Percentiles rank a stretch among this genome's conserved stretches.
phyloP scores from a whole-genome alignment of 768 basidiomycete genomes.

The Lentinula guzmanii region DNA sequence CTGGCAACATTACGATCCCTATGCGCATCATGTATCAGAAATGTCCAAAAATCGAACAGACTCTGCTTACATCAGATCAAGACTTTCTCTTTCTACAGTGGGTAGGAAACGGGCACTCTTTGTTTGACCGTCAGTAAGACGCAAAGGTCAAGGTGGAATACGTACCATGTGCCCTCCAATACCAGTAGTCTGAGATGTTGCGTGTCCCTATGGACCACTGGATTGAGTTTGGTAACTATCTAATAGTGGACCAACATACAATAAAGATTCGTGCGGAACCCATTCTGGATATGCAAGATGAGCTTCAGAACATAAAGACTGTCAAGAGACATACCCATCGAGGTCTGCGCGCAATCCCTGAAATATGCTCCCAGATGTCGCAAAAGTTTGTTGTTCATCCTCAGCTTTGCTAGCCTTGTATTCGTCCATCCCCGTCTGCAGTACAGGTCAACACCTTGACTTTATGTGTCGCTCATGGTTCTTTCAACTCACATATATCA shows the following conservation, averaged over 20 bases:
- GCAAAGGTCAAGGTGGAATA: background rate
- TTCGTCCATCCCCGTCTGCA: slow-evolving; percentile 75
- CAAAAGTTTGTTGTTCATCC: slow-evolving; percentile 50
- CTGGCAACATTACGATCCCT: slow-evolving; percentile 81
- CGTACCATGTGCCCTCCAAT: slow-evolving; percentile 45
- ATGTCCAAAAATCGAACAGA: background rate
- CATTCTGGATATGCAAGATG: slow-evolving; percentile 29
- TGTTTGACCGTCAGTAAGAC: slow-evolving; percentile 32
- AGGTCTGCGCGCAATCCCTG: slow-evolving; percentile 83
- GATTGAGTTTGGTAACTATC: slow-evolving; percentile 6
- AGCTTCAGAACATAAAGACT: background rate
- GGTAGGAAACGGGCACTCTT: slow-evolving; percentile 86
- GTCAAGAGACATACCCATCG: slow-evolving; percentile 47
- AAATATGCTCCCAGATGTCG: slow-evolving; percentile 70
- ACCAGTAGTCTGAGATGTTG: slow-evolving; percentile 91
- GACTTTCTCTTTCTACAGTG: slow-evolving; percentile 92
- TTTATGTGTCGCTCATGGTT: background rate
- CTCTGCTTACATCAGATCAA: slow-evolving; percentile 72
- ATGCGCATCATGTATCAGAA: slow-evolving; percentile 2
- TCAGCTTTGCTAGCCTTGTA: slow-evolving; percentile 70
- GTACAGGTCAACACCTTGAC: slow-evolving; percentile 2
- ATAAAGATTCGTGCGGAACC: slow-evolving; percentile 83
- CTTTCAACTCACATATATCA: slow-evolving; percentile 70
- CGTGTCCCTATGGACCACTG: slow-evolving; percentile 58
- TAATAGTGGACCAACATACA: slow-evolving; percentile 31